A percentile compares a stretch with the other conserved stretches of the same genome.
Conservation (phyloP, 352 stramenopile species). For the Pythium periplocum region DNA sequence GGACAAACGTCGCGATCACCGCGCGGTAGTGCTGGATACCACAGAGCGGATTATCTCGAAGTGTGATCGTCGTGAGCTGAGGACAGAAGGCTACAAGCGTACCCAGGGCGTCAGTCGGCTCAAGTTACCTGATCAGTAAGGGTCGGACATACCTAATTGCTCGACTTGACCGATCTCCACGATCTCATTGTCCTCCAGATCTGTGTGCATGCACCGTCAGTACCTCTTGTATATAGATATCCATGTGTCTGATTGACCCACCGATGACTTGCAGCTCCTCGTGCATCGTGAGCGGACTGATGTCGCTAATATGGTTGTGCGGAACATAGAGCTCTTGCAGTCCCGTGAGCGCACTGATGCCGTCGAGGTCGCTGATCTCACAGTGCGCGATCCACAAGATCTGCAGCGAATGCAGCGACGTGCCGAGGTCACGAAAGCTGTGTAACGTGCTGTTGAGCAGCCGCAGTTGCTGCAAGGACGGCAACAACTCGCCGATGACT, state of each 20-base stretch:
- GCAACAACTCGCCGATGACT: conserved; percentile 70
- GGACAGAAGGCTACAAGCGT: conserved; percentile 46
- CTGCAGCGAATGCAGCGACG: conserved; percentile 58
- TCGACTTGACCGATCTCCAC: conserved; percentile 71
- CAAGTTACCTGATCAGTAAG: not conserved
- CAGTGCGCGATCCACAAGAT: conserved; percentile 63
- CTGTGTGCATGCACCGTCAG: conserved; percentile 14
- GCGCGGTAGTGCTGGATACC: conserved; percentile 48
- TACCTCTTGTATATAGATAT: conserved; percentile 2
- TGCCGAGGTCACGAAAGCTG: conserved; percentile 83
- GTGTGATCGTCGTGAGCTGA: conserved; percentile 51
- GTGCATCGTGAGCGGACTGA: conserved; percentile 82
- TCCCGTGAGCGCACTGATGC: conserved; percentile 73
- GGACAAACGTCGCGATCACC: conserved; percentile 69
- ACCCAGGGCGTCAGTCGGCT: too few species aligned
- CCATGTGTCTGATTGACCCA: conserved; percentile 12
- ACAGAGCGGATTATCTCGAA: conserved; percentile 66
- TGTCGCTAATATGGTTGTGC: conserved; percentile 74
- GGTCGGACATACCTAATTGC: conserved; percentile 46
- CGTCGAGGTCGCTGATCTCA: conserved; percentile 74
- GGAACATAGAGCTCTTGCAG: conserved; percentile 74
- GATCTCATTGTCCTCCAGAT: conserved; percentile 70
- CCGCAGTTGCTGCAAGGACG: conserved; percentile 59
- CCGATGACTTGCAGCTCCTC: conserved; percentile 75
- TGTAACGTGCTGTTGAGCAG: conserved; percentile 57